Evolutionary conservation across 129 eudicot genomes (phyloP), one percentile per base, ranked within the genome.

Genomic region (Pseudognaphalium luteoalbum): DNA sequence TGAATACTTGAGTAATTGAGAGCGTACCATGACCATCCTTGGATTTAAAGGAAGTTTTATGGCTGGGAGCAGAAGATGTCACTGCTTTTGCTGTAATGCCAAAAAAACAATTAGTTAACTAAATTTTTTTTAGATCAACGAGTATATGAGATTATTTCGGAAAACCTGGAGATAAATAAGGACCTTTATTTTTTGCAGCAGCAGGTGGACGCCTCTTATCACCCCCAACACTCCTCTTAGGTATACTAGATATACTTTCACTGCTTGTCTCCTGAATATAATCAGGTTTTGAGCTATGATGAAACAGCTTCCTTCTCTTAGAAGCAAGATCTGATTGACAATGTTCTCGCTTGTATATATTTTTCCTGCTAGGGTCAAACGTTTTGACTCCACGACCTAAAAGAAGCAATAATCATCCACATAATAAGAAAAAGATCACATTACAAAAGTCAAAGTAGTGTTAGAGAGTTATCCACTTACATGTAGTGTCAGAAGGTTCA

Each of bases 241-340:
- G 90, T 37, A 78, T 79, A 77, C 85, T 91, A 44, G 92, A 91
- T 75, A 87, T 87, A 72, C 97, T 95, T 86, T 84, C 88, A 86
- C 91, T 83, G 59, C 92, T 95, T 62, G 82, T 75, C 54, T 90
- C 94, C 70, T 86, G 84, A 75, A 86, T 87, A 86, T 80, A 83
- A 47, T 82, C 86, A 44, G 76, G 71, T 50, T 75, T 76, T 52
- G 83, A 70, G 60, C 70, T 83, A 73, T 76, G 83, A 65, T 87
- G 88, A 69, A 64, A 83, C 56, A 87, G 58, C 71, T 84, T 90
- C 85, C 96, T 84, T 81, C 86, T 87, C 80, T 89, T 95, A 66
- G 84, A 66, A 14, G 85, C 87, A 33, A 77, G 71, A 60, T 82
- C 83, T 28, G 64, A 69, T 58, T 81, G 93, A 81, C 50, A 85